Conservation (phyloP, 2,329 filamentous ascomycete genomes). For the Didymosphaeria variabile region DNA sequence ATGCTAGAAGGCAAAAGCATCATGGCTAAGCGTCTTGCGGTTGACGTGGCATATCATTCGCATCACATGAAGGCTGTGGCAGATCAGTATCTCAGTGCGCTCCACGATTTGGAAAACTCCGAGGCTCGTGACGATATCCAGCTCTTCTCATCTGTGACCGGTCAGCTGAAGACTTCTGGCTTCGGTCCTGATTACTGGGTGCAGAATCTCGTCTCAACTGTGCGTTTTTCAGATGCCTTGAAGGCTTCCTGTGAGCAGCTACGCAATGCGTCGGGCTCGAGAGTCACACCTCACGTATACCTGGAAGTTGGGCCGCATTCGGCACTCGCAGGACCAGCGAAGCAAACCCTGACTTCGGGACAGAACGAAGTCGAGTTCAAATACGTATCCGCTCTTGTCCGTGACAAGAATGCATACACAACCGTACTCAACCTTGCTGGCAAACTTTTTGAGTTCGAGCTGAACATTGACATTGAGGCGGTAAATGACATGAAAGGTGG, state of each 20-base stretch:
- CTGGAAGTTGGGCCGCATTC: conserved; percentile 47
- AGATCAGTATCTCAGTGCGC: conserved; percentile 32
- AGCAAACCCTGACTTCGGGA: conserved; percentile 16
- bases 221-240: conserved; percentile 17
- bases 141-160: conserved; percentile 18
- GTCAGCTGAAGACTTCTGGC: background rate
- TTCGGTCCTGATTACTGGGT: conserved; percentile 20
- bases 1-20: conserved; percentile 45
- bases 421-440: conserved; percentile 20
- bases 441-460: conserved; percentile 14
- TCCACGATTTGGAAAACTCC: conserved; percentile 9
- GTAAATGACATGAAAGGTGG: background rate
- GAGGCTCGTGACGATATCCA: background rate
- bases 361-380: background rate
- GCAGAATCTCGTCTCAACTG: conserved; percentile 15
- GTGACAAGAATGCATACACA: conserved; percentile 9
- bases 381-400: conserved; percentile 18
- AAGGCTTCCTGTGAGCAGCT: background rate
- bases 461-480: conserved; percentile 16
- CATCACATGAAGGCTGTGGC: conserved; percentile 52
- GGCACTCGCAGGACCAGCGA: conserved; percentile 41
- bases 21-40: conserved; percentile 52
- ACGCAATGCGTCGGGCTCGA: background rate
- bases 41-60: conserved; percentile 58
- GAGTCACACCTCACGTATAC: background rate